These are phyloP conservation scores for Suillus plorans DNA, from an alignment of 768 basidiomycete genomes.

Conservation along the genomic window DNA sequence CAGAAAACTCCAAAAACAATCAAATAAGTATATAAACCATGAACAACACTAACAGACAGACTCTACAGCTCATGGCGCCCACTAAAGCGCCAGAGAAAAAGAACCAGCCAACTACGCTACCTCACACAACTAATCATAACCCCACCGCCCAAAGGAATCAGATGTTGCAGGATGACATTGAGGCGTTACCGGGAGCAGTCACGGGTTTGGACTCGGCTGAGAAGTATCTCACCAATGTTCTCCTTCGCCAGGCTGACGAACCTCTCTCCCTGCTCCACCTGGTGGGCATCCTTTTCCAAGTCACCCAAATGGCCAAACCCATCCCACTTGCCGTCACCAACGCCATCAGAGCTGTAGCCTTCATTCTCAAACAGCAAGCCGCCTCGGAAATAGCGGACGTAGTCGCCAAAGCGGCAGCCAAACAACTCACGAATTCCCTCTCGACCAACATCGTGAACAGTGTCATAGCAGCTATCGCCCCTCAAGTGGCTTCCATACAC, in stretches of 20 bases:
- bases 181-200: not conserved
- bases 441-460: not conserved
- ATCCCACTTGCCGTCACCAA: not conserved
- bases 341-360: not conserved
- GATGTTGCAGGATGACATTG: accelerated
- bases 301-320: not conserved
- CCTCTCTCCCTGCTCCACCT: not conserved
- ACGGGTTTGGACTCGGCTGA: not conserved
- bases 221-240: not conserved
- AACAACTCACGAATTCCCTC: not conserved
- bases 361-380: not conserved
- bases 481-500: not conserved
- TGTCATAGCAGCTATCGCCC: not conserved
- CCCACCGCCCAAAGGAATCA: not conserved
- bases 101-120: not conserved
- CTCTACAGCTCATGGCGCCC: constrained; percentile 14
- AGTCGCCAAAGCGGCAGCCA: not conserved
- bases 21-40: too few relatives aligned
- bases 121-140: too few relatives aligned
- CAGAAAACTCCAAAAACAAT: too few relatives aligned
- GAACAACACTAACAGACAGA: too few relatives aligned
- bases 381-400: not conserved
- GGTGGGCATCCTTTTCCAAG: not conserved
- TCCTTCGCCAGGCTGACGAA: not conserved
- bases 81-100: constrained; percentile 8